Conservation (phyloP, 139 green algal genomes). For the Bryopsis sp. region DNA sequence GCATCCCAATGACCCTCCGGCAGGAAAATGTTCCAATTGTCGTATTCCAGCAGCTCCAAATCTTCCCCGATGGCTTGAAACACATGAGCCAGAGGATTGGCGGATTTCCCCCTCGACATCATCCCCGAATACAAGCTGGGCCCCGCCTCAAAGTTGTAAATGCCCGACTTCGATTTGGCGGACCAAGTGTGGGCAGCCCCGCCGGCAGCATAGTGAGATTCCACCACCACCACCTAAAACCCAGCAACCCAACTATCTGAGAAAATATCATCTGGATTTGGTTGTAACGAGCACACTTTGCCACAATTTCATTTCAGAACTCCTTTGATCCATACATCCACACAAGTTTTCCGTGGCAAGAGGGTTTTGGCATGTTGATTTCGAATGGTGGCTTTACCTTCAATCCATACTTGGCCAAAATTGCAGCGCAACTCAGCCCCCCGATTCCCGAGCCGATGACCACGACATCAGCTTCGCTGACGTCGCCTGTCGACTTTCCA, state of each 20-base stretch:
- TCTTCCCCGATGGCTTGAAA: conserved; percentile 66
- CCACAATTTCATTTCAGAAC: too few species aligned
- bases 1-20: conserved; percentile 82
- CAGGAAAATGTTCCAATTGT: conserved; percentile 90
- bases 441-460: conserved; percentile 56
- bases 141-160: conserved; percentile 85
- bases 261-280: too few species aligned
- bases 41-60: conserved; percentile 76
- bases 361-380: background rate
- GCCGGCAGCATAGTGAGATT: conserved; percentile 71
- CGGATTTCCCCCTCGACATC: conserved; percentile 29
- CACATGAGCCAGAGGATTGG: conserved; percentile 76
- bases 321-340: too few species aligned
- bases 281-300: too few species aligned
- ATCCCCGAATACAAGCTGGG: conserved; percentile 45
- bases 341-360: background rate
- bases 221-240: conserved; percentile 63
- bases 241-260: too few species aligned
- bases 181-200: conserved; percentile 77
- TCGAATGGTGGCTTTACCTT: conserved; percentile 35
- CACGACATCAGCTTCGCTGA: conserved; percentile 11
- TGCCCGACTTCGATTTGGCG: conserved; percentile 23
- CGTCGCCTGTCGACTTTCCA: too few species aligned
- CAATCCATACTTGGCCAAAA: conserved; percentile 78
- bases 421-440: conserved; percentile 64